Conservation (phyloP, 2,329 filamentous ascomycete genomes). For the Exophiala sideris region DNA sequence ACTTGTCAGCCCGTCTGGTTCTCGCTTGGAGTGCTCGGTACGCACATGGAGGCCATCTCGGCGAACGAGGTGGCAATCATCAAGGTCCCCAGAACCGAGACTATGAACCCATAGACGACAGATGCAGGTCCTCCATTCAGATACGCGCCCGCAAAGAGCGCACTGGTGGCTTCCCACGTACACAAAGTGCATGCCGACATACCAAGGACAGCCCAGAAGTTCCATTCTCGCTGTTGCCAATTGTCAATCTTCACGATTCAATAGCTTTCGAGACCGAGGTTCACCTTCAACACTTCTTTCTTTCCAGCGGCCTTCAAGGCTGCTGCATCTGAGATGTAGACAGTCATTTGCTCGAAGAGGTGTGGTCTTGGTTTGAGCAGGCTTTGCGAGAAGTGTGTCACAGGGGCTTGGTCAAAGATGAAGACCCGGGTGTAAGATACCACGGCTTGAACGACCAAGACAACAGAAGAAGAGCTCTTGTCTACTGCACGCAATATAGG, state of each 20-base stretch:
- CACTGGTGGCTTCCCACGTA: conserved; percentile 27
- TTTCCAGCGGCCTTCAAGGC: conserved; percentile 22
- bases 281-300: conserved; percentile 22
- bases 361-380: neutral
- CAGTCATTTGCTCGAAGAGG: conserved; percentile 11
- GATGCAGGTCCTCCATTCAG: conserved; percentile 26
- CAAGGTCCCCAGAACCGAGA: conserved; percentile 34
- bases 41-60: conserved; percentile 40
- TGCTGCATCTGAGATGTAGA: conserved; percentile 20
- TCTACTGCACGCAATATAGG: no score
- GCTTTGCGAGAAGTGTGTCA: neutral
- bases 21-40: neutral
- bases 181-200: conserved; percentile 28
- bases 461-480: no score
- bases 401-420: neutral
- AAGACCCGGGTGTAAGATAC: no score
- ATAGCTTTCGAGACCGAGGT: neutral
- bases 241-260: conserved; percentile 2
- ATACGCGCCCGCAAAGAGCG: conserved; percentile 24
- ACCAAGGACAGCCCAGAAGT: conserved; percentile 20
- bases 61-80: conserved; percentile 39
- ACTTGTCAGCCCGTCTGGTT: neutral
- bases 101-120: conserved; percentile 25
- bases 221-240: conserved; percentile 20
- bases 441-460: no score